Conservation (phyloP, 192 early-diverging fungal species). For the Dimargaris verticillata region DNA sequence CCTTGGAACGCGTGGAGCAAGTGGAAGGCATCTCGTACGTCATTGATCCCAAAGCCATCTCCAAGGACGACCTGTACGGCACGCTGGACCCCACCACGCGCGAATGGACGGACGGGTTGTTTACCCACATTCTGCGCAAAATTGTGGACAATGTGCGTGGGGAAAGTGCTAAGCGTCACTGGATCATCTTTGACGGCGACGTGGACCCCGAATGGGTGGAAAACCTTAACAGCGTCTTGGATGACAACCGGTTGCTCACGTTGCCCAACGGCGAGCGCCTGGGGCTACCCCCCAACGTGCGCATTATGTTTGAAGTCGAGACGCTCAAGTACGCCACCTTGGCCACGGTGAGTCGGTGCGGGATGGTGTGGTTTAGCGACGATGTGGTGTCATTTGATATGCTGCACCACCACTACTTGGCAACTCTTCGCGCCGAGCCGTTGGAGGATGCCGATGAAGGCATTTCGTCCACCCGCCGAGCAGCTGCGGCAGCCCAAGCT, state of each 20-base stretch:
- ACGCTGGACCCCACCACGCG: slow-evolving; percentile 92
- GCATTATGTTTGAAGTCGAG: slow-evolving; percentile 99
- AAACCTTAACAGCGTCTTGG: slow-evolving; percentile 85
- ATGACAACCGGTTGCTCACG: slow-evolving; percentile 94
- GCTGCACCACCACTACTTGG: slow-evolving; percentile 70
- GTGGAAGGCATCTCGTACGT: slow-evolving; percentile 83
- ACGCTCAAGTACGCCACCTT: slow-evolving; percentile 94
- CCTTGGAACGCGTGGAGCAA: slow-evolving; percentile 73
- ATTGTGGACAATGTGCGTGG: slow-evolving; percentile 97
- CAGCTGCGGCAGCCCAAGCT: slow-evolving; percentile 2
- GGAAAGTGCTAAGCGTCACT: slow-evolving; percentile 83
- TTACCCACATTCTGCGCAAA: slow-evolving; percentile 92
- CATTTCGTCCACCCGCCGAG: slow-evolving; percentile 17
- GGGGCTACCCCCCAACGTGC: slow-evolving; percentile 83
- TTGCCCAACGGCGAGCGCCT: slow-evolving; percentile 97
- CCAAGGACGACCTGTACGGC: slow-evolving; percentile 94
- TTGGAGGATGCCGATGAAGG: slow-evolving; percentile 75
- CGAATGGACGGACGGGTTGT: slow-evolving; percentile 98
- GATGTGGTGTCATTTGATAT: slow-evolving; percentile 69
- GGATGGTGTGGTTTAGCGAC: slow-evolving; percentile 99
- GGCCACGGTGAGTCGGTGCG: slow-evolving; percentile 96
- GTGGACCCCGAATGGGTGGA: slow-evolving; percentile 99
- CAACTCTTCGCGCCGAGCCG: slow-evolving; percentile 46
- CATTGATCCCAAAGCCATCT: slow-evolving; percentile 96
- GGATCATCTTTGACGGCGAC: slow-evolving; percentile 99